A percentile compares a stretch with the other conserved stretches of the same genome.
phyloP scores from a whole-genome alignment of 345 rosid species.

The Physaria fendleri region DNA sequence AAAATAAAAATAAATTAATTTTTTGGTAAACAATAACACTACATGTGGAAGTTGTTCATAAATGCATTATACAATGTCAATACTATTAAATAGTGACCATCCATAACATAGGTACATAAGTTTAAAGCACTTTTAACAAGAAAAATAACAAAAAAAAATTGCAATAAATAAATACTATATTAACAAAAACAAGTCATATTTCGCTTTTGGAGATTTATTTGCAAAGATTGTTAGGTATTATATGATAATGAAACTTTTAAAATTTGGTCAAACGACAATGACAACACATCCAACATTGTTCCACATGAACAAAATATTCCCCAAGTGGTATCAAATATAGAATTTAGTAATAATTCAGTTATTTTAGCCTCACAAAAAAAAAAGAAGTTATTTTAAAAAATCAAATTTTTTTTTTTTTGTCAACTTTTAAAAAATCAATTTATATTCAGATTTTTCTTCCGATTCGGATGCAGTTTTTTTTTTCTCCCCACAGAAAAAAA shows the following conservation, averaged over 20 bases:
- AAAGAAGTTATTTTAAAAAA: too few species aligned
- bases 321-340: not conserved
- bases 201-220: not conserved
- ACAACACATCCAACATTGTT: conserved; percentile 14
- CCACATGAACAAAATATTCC: conserved; percentile 2
- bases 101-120: not conserved
- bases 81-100: not conserved
- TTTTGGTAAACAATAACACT: not conserved
- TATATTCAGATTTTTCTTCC: too few species aligned
- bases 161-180: not conserved
- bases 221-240: not conserved
- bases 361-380: too few species aligned
- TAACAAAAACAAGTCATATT: conserved; percentile 6
- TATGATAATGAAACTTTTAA: not conserved
- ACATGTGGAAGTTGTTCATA: not conserved
- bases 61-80: not conserved
- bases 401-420: too few species aligned
- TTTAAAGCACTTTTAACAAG: not conserved
- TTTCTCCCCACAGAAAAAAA: too few species aligned
- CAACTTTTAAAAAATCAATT: too few species aligned
- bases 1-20: too few species aligned
- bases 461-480: too few species aligned
- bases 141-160: not conserved
- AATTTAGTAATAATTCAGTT: too few species aligned
- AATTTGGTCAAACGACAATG: conserved; percentile 12